phyloP scores from a whole-genome alignment of 177 flowering plant species.

The Tripterygium wilfordii region DNA sequence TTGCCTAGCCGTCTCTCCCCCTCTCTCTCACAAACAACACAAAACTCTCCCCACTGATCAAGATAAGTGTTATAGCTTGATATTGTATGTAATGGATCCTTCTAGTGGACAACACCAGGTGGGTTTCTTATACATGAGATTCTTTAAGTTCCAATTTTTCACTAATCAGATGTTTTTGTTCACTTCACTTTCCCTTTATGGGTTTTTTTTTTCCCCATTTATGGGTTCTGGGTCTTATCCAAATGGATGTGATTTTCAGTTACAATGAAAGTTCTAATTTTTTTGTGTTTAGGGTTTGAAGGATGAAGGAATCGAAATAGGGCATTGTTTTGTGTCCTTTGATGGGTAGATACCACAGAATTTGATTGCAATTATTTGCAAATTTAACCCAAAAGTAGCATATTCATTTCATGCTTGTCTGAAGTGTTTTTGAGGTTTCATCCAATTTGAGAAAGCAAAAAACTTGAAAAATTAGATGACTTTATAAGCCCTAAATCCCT shows the following conservation, averaged over 20 bases:
- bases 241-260: not conserved
- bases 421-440: too few relatives aligned
- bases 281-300: too few relatives aligned
- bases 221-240: not conserved
- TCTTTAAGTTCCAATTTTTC: not conserved
- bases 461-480: not conserved
- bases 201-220: not conserved
- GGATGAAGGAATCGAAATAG: too few relatives aligned
- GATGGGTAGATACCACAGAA: too few relatives aligned
- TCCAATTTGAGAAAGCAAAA: too few relatives aligned
- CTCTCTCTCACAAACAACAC: not conserved
- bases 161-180: not conserved
- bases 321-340: too few relatives aligned
- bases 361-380: too few relatives aligned
- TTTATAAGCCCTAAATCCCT: too few relatives aligned
- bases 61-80: not conserved
- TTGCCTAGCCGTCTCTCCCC: conserved; percentile 7
- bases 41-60: not conserved
- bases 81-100: conserved; percentile 42
- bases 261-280: too few relatives aligned
- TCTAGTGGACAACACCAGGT: conserved; percentile 37
- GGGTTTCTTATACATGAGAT: not conserved
- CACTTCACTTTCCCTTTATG: conserved; percentile 3
- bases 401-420: too few relatives aligned
- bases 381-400: too few relatives aligned